A percentile compares a stretch with the other conserved stretches of the same genome.
These are phyloP conservation scores for Brettanomyces nanus DNA, from an alignment of 805 yeast species.

Conservation along the genomic window DNA sequence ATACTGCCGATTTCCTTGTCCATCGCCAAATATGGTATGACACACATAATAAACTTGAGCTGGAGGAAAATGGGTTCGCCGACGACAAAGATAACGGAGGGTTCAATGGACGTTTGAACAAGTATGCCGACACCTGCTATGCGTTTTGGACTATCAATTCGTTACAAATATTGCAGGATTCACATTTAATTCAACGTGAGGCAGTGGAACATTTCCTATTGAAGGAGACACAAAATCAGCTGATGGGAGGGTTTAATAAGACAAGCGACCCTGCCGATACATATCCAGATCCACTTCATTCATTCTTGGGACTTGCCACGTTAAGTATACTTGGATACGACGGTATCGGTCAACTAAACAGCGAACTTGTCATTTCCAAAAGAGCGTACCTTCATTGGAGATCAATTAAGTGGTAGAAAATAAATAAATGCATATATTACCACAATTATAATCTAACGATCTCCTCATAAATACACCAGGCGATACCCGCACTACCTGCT, in stretches of 20 bases:
- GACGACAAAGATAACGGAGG: slow-evolving; percentile 61
- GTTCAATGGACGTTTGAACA: slow-evolving; percentile 81
- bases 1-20: slow-evolving; percentile 50
- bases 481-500: slow-evolving; percentile 87
- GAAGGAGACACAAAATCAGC: slow-evolving; percentile 45
- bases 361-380: slow-evolving; percentile 18
- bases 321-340: slow-evolving; percentile 29
- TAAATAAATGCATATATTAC: background rate
- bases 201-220: slow-evolving; percentile 38
- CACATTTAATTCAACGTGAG: slow-evolving; percentile 27
- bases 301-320: slow-evolving; percentile 53
- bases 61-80: slow-evolving; percentile 21
- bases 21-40: slow-evolving; percentile 51
- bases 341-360: slow-evolving; percentile 10
- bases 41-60: slow-evolving; percentile 21
- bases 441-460: slow-evolving; percentile 37
- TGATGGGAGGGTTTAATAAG: slow-evolving; percentile 76
- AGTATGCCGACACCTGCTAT: slow-evolving; percentile 80
- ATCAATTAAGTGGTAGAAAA: slow-evolving; percentile 1
- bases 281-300: slow-evolving; percentile 61
- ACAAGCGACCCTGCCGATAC: slow-evolving; percentile 40
- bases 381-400: slow-evolving; percentile 15
- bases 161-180: slow-evolving; percentile 32
- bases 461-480: slow-evolving; percentile 97
- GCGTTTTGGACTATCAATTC: slow-evolving; percentile 75